Evolutionary conservation across 2,329 filamentous ascomycete genomes (phyloP), one percentile per base, ranked within the genome.

Genomic region (Exserohilum rostratum): DNA sequence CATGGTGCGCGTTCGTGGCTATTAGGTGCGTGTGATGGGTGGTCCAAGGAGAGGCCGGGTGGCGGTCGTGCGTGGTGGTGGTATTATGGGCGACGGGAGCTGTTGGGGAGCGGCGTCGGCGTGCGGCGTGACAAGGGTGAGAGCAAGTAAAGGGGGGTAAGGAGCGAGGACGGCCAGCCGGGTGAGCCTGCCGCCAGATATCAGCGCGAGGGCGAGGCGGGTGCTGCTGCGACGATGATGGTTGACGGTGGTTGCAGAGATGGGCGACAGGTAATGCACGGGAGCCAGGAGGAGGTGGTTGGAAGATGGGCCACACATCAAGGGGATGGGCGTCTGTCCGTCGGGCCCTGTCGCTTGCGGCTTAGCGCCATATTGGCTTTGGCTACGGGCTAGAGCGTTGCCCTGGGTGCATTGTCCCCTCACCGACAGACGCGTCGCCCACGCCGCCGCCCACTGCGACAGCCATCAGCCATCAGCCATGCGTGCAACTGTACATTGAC

Each of bases 81-180:
- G 30, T 34, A 25, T 25, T 25, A 25, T 25, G 22, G 22, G 22
- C 4, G 4, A 25, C 22, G 22, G 22, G 22, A 25, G 22, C 22
- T 25, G 22, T 25, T 25, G 22, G 22, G 42, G 31, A 42, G 52
- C 31, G 44, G 58, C 58, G 60, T 59, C 48, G 43, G 29, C 58
- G 55, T 60, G 64, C 64, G 64, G 67, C 64, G 60, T 58, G 64
- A 64, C 62, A 63, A 59, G 50, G 62, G 58, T 54, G 50, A 54
- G 43, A 66, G 63, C 60, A 61, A 59, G 57, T 60, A 50, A 61
- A 63, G 48, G 54, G 56, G 61, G 53, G 48, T 64, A 73, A 74
- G 71, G 69, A 73, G 70, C 68, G 71, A 62, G 63, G 64, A 63
- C 60, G 63, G 67, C 66, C 66, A 68, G 65, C 65, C 63, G 61